Evolutionary conservation across 495 filamentous ascomycete genomes (phyloP).

Genomic region (Aspergillus homomorphus): DNA sequence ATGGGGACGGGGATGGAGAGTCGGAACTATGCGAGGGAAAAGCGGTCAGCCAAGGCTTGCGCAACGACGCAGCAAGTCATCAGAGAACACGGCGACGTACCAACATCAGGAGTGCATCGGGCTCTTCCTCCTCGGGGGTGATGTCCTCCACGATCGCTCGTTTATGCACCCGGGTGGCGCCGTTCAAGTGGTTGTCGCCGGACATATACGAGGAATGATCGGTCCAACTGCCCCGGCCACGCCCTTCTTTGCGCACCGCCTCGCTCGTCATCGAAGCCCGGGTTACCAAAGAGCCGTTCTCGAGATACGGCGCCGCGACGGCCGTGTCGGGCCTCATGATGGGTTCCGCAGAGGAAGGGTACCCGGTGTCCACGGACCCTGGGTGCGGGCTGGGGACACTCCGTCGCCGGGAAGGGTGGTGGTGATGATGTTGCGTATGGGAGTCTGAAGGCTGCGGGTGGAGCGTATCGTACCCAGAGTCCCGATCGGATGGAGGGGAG

Average conservation of each 20-base stretch:
- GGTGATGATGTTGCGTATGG: constrained; percentile 5
- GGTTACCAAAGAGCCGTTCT: constrained; percentile 26
- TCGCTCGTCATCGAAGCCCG: constrained; percentile 29
- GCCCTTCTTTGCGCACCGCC: constrained; percentile 33
- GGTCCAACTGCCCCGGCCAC: constrained; percentile 34
- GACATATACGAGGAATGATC: constrained; percentile 44
- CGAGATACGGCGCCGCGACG: constrained; percentile 21
- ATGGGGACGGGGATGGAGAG: constrained; percentile 47
- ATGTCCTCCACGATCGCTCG: constrained; percentile 27
- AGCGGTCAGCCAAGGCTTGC: constrained; percentile 17
- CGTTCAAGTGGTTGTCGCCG: constrained; percentile 28
- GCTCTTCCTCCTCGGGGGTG: constrained; percentile 25
- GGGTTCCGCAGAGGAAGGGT: constrained; percentile 12
- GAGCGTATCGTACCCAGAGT: constrained; percentile 10
- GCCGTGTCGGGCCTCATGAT: constrained; percentile 19
- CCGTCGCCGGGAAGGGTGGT: constrained; percentile 11
- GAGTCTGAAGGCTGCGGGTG: constrained; percentile 14
- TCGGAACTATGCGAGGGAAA: constrained; percentile 38
- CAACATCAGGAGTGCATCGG: constrained; percentile 40
- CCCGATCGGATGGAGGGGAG: constrained; percentile 11
- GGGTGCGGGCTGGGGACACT: constrained; percentile 3
- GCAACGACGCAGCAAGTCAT: neutral
- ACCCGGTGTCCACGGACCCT: constrained; percentile 12
- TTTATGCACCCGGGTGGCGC: constrained; percentile 31
- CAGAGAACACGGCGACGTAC: constrained; percentile 20